Base-by-base conservation (phyloP, 2,329 filamentous ascomycete genomes). In the Corinectria fuckeliana region DNA sequence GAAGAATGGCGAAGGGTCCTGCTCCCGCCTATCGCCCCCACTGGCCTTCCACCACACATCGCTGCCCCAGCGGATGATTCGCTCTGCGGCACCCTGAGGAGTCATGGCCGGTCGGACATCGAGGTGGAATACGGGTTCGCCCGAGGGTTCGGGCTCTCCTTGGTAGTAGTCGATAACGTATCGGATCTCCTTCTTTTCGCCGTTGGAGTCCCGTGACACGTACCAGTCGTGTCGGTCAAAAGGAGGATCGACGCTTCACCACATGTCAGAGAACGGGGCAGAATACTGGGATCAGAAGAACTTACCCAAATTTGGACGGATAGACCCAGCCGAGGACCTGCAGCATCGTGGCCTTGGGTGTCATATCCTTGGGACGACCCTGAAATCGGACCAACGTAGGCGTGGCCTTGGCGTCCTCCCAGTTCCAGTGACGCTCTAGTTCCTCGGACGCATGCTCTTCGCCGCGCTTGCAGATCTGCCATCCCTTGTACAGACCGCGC, bases 181-280 rank as follows among this genome's bases (percentile, higher is more conserved):
- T 70, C 95, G 87, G 44, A 97, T 82, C 80, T 97, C 89, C 74
- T 89, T 90, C 69, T 81, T 82, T 58, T 88, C 75, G 25, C 91
- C 91, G 53, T 88, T 82, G 48, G 85, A 77, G 30, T 89, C 84
- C 63, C 95, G 85, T 65, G 91, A 85, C 39, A 99, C 91, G 73
- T 90, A 98, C 95, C 95, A 99, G 75, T 99, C 95, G 75, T 99
- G 95, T 62, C 95, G 88, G 77, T 99, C 95, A 71, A 99, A 99
- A 1, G 95, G 95, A 10, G 92, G 91, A 52, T 92, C 89, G 7
- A 89, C 88, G 5, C 90, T 92, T 63, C 30, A 52, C 28, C 51
- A 48, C 18, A n/a, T 50, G 26, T 69, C 56, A 75, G 68, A 25
- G n/a, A 55, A 10, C 10, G 2, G 4, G 18, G 42, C n/a, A 20